phyloP scores from a whole-genome alignment of 371 early-diverging fungal species.

The Lichtheimia ramosa region DNA sequence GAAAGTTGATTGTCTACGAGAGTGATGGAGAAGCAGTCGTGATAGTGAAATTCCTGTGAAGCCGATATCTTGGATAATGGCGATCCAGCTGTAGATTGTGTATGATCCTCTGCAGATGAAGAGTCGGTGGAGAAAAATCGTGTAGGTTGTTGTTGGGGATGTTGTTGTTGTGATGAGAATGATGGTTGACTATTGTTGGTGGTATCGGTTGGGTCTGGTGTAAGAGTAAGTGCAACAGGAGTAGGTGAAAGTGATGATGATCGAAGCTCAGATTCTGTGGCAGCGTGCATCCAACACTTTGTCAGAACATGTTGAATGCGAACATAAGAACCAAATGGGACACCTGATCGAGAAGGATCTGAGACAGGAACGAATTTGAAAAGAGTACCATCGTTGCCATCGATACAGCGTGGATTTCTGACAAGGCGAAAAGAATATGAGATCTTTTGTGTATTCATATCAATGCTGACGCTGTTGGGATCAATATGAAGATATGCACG shows the following conservation, averaged over 20 bases:
- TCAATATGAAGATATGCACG: constrained; percentile 49
- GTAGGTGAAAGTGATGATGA: constrained; percentile 3
- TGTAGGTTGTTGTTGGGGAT: constrained; percentile 5
- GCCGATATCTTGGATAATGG: constrained; percentile 13
- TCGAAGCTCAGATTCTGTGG: constrained; percentile 14
- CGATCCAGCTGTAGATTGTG: neutral
- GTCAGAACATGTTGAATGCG: constrained; percentile 49
- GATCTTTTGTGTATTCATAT: constrained; percentile 33
- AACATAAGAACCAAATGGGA: constrained; percentile 38
- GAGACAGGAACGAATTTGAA: constrained; percentile 39
- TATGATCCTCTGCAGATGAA: too few relatives aligned
- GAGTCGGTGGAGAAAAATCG: too few relatives aligned
- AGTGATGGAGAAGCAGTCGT: constrained; percentile 47
- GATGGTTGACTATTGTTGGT: neutral
- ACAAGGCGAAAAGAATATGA: constrained; percentile 31
- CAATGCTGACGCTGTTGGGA: constrained; percentile 39
- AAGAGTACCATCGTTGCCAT: constrained; percentile 34
- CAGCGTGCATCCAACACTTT: constrained; percentile 56
- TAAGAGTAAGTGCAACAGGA: constrained; percentile 18
- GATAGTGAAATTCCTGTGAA: constrained; percentile 36
- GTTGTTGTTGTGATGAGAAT: neutral
- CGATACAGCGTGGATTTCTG: constrained; percentile 20
- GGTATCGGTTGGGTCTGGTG: constrained; percentile 8
- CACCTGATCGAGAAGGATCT: constrained; percentile 12
- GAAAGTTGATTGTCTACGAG: constrained; percentile 24